Base-by-base conservation (phyloP, 768 basidiomycete species). In the Tubosaeta sp. region DNA sequence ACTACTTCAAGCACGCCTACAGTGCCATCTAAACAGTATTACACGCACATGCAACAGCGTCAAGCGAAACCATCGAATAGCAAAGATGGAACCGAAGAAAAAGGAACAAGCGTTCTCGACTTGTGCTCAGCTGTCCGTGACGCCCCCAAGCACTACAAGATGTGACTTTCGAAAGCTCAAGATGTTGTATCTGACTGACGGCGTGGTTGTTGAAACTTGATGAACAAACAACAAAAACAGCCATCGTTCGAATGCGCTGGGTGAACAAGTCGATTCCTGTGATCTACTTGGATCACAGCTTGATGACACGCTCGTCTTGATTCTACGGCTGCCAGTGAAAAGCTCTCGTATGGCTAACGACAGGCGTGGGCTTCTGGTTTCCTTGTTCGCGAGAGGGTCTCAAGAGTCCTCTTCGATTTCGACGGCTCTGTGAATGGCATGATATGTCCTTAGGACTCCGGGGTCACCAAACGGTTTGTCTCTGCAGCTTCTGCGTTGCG, bases 71-170 rank as follows among this genome's bases (percentile, higher is more conserved):
- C 83, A 87, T 0, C 84, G 84, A 47, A 83, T 67, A 0, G 83
- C 83, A 60, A 87, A 87, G 69, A 82, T 81, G 14, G 80, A 80
- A 64, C 85, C 84, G 73, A 84, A 83, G 76, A 62, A 87, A 86
- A 1, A 86, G 65, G 3, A 83, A 60, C 32, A 84, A 0, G 79
- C 71, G 24, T 81, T 80, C 14, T 75, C 71, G 40, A 81, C 68
- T 48, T 80, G 78, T 4, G 78, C 68, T 1, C 71, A 77, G 10
- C 66, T 64, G 29, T 72, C 78, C 45, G 75, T 70, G 46, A 80
- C 67, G 47, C 75, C 76, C 18, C 80, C 82, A 19, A 82, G 69
- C 21, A 82, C 69, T 0, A 38, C 81, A 76, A 2, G 82, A 80
- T 42, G 81, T 79, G 29, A 76, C 73, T 54, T 81, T 76, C 24